Percentiles rank a stretch among this genome's conserved stretches.
Evolutionary conservation across 257 asterid genomes (phyloP).

Genomic region (Thymus quinquecostatus): DNA sequence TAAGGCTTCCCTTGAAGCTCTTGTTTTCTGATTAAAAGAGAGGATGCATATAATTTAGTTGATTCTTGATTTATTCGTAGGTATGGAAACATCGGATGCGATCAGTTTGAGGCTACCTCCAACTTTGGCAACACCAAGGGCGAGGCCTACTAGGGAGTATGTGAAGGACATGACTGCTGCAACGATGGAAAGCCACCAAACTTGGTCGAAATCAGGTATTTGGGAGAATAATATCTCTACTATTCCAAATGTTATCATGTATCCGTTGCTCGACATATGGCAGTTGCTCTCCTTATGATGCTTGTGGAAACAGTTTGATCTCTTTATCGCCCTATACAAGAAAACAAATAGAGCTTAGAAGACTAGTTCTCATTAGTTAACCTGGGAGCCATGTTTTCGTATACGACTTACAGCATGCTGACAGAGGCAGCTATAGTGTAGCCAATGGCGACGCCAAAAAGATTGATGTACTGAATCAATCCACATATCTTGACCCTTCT

Average conservation of each 20-base stretch:
- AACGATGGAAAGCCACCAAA: conserved; percentile 59
- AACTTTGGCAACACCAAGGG: conserved; percentile 48
- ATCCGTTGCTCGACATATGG: conserved; percentile 47
- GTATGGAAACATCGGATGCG: not conserved
- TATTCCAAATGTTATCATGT: conserved; percentile 55
- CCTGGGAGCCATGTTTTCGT: too few relatives aligned
- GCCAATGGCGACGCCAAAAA: conserved; percentile 61
- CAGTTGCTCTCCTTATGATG: conserved; percentile 36
- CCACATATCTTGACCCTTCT: conserved; percentile 42
- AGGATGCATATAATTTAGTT: not conserved
- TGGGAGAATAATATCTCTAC: conserved; percentile 49
- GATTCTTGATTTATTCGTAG: not conserved
- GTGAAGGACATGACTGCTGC: conserved; percentile 62
- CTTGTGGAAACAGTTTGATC: conserved; percentile 52
- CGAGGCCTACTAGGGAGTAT: conserved; percentile 50
- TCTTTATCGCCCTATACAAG: conserved; percentile 47
- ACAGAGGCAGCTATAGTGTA: conserved; percentile 62
- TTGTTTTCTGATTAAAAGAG: conserved; percentile 30
- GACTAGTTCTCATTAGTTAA: too few relatives aligned
- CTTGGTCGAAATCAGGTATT: conserved; percentile 56
- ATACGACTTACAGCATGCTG: conserved; percentile 52
- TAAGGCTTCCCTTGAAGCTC: conserved; percentile 48
- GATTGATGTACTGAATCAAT: conserved; percentile 45
- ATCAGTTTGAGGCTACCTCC: conserved; percentile 34
- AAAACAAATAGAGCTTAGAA: not conserved